Evolutionary conservation across 2,329 filamentous ascomycete genomes (phyloP).

Genomic region (Elsinoe fawcettii): DNA sequence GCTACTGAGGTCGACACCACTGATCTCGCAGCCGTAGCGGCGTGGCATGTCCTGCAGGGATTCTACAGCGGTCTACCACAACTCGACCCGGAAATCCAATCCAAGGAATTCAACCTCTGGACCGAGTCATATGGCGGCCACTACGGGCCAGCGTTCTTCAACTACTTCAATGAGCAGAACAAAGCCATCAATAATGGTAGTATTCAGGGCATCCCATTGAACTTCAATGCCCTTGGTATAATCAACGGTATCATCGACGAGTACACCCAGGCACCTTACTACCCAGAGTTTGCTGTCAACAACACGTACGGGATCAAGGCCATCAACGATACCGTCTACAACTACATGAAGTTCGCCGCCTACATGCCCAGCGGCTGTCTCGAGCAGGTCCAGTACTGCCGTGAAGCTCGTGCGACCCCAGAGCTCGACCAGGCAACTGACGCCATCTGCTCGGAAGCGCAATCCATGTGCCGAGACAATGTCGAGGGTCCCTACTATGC

Average conservation of each 20-base stretch:
- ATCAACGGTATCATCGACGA: constrained; percentile 52
- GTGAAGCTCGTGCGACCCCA: constrained; percentile 27
- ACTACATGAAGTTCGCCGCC: constrained; percentile 51
- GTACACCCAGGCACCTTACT: constrained; percentile 42
- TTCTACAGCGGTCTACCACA: constrained; percentile 45
- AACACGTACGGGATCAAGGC: constrained; percentile 50
- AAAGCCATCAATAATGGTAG: constrained; percentile 40
- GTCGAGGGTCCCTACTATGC: constrained; percentile 51
- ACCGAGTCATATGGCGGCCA: constrained; percentile 35
- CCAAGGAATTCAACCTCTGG: constrained; percentile 18
- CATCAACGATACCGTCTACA: constrained; percentile 52
- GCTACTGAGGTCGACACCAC: constrained; percentile 47
- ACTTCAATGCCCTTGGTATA: constrained; percentile 46
- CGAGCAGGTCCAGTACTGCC: constrained; percentile 45
- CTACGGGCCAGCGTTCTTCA: constrained; percentile 50
- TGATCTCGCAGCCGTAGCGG: constrained; percentile 47
- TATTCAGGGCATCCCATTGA: constrained; percentile 29
- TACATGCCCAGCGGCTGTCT: constrained; percentile 42
- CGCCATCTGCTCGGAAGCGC: constrained; percentile 48
- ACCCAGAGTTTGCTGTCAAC: constrained; percentile 47
- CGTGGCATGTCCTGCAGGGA: constrained; percentile 50
- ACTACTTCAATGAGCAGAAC: constrained; percentile 52
- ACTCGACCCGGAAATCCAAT: constrained; percentile 39
- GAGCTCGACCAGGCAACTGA: constrained; percentile 24
- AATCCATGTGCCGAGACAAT: constrained; percentile 48